Evolutionary conservation across 768 basidiomycete genomes (phyloP), one percentile per base, ranked within the genome.

Genomic region (Mycena indigotica): DNA sequence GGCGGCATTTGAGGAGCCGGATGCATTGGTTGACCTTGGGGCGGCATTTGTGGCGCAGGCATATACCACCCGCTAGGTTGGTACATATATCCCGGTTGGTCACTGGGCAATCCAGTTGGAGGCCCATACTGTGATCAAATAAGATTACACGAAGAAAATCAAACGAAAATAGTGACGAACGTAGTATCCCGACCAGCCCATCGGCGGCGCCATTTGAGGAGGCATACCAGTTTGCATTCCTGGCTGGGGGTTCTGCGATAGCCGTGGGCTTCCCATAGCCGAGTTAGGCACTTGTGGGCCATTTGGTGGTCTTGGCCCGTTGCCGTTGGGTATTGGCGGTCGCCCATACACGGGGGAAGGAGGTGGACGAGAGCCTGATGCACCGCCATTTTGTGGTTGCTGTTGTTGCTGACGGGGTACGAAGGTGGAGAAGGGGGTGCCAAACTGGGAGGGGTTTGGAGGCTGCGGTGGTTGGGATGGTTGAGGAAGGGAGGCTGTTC

Each of bases 321-420:
- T 74, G 40, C 88, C 87, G 66, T 89, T 91, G 4, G 82, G 75
- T 71, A 86, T 78, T 48, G 80, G 76, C 28, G 62, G 75, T 15
- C 89, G 84, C 30, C 79, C 63, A 70, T 84, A 89, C 28, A 80
- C 80, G 40, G 88, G 88, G 24, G 89, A 89, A 49, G 87, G 80
- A 39, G 89, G 86, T 50, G 69, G 82, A 77, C 58, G 81, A 24
- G 77, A 79, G 54, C 77, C 77, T 70, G 77, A 74, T 50, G 80
- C 77, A 40, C 76, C 76, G 55, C 73, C 66, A 64, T 78, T 73
- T 74, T 77, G 78, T 57, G 69, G 76, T 28, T 69, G 69, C 70
- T n/a, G n/a, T 17, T 70, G 62, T 55, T 44, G 41, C 23, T 44
- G 41, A 23, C 65, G 66, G 44, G 84, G 81, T 28, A 82, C 80